Conservation (phyloP, 1,284 basidiomycete species). For the Gomphus bonarii region DNA sequence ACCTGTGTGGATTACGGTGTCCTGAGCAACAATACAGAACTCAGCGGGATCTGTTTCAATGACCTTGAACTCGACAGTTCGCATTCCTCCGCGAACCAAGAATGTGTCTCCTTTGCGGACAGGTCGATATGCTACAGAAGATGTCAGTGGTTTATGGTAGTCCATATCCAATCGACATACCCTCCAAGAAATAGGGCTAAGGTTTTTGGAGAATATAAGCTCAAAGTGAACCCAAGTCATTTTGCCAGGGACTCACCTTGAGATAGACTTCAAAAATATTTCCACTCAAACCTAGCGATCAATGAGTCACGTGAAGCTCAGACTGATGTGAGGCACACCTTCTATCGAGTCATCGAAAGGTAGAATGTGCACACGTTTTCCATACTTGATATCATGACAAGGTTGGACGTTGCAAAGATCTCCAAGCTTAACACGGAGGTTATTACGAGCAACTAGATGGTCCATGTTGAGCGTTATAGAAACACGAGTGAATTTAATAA, state of each 20-base stretch:
- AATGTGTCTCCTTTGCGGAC: slow-evolving; percentile 97
- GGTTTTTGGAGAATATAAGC: neutral
- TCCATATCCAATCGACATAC: slow-evolving; percentile 26
- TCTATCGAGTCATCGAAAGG: slow-evolving; percentile 99
- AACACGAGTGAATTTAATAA: slow-evolving; percentile 16
- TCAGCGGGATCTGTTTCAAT: slow-evolving; percentile 92
- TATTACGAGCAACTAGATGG: slow-evolving; percentile 85
- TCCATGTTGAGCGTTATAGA: neutral
- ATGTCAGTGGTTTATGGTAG: neutral
- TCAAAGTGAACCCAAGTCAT: no score
- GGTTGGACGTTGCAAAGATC: slow-evolving; percentile 94
- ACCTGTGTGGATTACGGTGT: slow-evolving; percentile 92
- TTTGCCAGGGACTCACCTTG: slow-evolving; percentile 26
- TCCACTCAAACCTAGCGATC: slow-evolving; percentile 60
- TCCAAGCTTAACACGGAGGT: slow-evolving; percentile 94
- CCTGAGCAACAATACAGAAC: slow-evolving; percentile 95
- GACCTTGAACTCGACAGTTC: slow-evolving; percentile 98
- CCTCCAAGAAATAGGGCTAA: slow-evolving; percentile 99
- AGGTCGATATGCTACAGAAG: slow-evolving; percentile 71
- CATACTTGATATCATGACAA: slow-evolving; percentile 98
- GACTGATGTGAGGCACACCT: slow-evolving; percentile 31
- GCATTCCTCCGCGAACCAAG: slow-evolving; percentile 95
- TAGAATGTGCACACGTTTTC: slow-evolving; percentile 93
- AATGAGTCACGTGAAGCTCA: neutral
- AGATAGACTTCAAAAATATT: slow-evolving; percentile 99